phyloP scores from a whole-genome alignment of 768 basidiomycete species.

The Boletales sp. region DNA sequence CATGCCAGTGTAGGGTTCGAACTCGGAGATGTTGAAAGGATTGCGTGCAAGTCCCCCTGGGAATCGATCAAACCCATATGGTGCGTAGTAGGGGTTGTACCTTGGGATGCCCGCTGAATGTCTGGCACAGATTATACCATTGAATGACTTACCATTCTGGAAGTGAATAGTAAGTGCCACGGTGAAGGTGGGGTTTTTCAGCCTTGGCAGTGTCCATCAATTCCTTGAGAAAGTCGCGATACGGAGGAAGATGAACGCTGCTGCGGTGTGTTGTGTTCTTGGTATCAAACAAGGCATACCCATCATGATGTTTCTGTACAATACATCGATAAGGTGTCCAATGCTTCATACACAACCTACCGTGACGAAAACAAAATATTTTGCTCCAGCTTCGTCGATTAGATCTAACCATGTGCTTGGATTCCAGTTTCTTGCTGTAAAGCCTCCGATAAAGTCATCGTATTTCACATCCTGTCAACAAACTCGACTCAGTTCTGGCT shows the following conservation, averaged over 20 bases:
- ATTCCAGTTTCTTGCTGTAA: slow-evolving; percentile 51
- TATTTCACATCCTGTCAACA: slow-evolving; percentile 41
- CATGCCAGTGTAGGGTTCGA: slow-evolving; percentile 55
- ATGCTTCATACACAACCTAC: slow-evolving; percentile 24
- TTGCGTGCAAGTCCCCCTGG: slow-evolving; percentile 55
- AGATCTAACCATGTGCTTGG: slow-evolving; percentile 53
- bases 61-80: slow-evolving; percentile 48
- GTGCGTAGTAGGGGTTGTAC: slow-evolving; percentile 52
- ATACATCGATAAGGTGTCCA: neutral
- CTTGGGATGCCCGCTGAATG: slow-evolving; percentile 21
- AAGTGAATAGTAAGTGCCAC: slow-evolving; percentile 58
- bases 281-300: slow-evolving; percentile 55
- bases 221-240: slow-evolving; percentile 50
- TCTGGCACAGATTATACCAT: neutral
- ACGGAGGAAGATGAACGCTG: slow-evolving; percentile 45
- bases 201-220: slow-evolving; percentile 46
- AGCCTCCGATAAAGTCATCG: slow-evolving; percentile 56
- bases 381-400: slow-evolving; percentile 54
- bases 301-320: slow-evolving; percentile 58
- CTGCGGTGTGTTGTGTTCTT: slow-evolving; percentile 49
- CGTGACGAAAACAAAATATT: slow-evolving; percentile 58
- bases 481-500: neutral
- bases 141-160: slow-evolving; percentile 44
- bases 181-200: slow-evolving; percentile 47
- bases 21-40: slow-evolving; percentile 40